Evolutionary conservation across 345 rosid species (phyloP), one percentile per base, ranked within the genome.

Genomic region (Boechera stricta): DNA sequence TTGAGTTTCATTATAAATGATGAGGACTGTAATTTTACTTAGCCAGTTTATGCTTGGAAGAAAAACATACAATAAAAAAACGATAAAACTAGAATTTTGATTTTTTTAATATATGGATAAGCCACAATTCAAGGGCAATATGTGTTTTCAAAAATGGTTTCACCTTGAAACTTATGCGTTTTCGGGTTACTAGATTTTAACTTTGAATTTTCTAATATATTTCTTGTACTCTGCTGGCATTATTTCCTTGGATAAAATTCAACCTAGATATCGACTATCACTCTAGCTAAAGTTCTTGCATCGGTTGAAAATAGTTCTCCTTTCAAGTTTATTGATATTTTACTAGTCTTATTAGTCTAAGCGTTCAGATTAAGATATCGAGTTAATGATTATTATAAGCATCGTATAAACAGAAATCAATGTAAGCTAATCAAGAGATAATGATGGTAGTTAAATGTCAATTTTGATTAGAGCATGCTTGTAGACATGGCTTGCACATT

Each of bases 361-460:
- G 54, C 39, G 55, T 64, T 47, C 67, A 21, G 45, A 48, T 31
- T 48, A 48, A 65, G 0, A 12, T 41, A 36, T 60, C 15, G 31
- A 53, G 4, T 13, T 60, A 60, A 36, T 33, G 55, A 64, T 28
- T 28, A 45, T 42, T 28, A 41, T 24, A 63, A 42, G 7, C 8
- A 28, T 29, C 69, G 24, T 12, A 8, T 7, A 26, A 1, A 42
- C 12, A 42, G 5, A 64, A 13, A 64, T 26, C 21, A 65, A 64
- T 5, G 11, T 44, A 11, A 41, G 31, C n/a, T 41, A 39, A 21
- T 38, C 7, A 38, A 38, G 11, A 63, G 51, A 63, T 63, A 63
- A 64, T 41, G 33, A 44, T 64, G 35, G 53, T 64, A 44, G 68
- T 44, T 44, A 64, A 44, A 26, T 42, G 68, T 64, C 68, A 11